Conservation (phyloP, 192 early-diverging fungal species). For the Anaeromyces robustus region DNA sequence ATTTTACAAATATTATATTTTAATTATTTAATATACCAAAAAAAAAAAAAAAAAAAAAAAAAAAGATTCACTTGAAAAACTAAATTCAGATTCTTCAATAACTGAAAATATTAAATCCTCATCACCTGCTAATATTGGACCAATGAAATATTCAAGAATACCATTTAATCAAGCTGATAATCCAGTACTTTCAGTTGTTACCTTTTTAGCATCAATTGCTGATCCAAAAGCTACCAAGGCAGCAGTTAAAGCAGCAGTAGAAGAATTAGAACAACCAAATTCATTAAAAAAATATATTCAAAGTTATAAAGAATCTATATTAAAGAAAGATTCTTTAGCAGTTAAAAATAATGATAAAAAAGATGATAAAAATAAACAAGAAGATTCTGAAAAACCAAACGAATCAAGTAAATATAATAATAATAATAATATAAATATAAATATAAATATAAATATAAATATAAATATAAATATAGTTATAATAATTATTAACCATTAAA, state of each 20-base stretch:
- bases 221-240: slow-evolving; percentile 75
- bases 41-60: background rate
- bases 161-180: slow-evolving; percentile 76
- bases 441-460: no score
- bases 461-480: no score
- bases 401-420: background rate
- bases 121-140: slow-evolving; percentile 20
- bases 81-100: background rate
- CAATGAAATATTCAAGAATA: slow-evolving; percentile 45
- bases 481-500: no score
- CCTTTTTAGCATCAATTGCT: slow-evolving; percentile 73
- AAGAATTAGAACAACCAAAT: slow-evolving; percentile 27
- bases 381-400: background rate
- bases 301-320: background rate
- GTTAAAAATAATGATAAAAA: background rate
- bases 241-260: slow-evolving; percentile 69
- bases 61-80: background rate
- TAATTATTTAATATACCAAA: no score
- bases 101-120: background rate
- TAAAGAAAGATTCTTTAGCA: background rate
- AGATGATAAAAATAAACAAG: background rate
- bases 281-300: background rate
- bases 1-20: no score
- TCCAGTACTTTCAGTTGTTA: slow-evolving; percentile 77
- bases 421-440: no score